Evolutionary conservation across 306 rosid species (phyloP).

Genomic region (Cucurbita maxima): DNA sequence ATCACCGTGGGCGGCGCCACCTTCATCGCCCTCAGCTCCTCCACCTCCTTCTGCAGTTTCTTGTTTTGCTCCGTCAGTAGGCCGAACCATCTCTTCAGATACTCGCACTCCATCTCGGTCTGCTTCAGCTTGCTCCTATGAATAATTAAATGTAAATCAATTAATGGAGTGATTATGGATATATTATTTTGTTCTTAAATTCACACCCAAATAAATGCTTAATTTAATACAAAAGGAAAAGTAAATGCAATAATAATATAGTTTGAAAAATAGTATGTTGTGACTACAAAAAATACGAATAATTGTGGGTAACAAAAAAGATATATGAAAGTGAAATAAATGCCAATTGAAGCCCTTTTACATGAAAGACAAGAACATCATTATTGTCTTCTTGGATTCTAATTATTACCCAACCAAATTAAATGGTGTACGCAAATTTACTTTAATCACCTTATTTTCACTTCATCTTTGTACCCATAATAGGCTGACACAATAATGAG

Average conservation of each 20-base stretch:
- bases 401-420: not conserved
- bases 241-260: not conserved
- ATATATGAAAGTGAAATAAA: not conserved
- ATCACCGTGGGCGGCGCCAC: slow-evolving; percentile 66
- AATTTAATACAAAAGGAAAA: not conserved
- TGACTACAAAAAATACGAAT: not conserved
- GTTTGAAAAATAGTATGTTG: not conserved
- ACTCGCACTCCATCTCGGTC: slow-evolving; percentile 84
- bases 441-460: not conserved
- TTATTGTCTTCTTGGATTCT: slow-evolving; percentile 2
- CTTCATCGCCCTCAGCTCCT: slow-evolving; percentile 64
- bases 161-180: not conserved
- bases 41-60: slow-evolving; percentile 62
- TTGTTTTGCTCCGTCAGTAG: slow-evolving; percentile 56
- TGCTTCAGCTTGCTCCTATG: slow-evolving; percentile 93
- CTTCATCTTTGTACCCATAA: not conserved
- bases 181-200: not conserved
- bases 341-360: not conserved
- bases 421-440: not conserved
- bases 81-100: slow-evolving; percentile 81
- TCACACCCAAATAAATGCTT: not conserved
- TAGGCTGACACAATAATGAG: not conserved
- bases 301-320: slow-evolving; percentile 2
- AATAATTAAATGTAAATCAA: not conserved
- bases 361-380: not conserved